A percentile compares a stretch with the other conserved stretches of the same genome.
Evolutionary conservation across 139 green algal genomes (phyloP).

Genomic region (Chlamydomonas urium): DNA sequence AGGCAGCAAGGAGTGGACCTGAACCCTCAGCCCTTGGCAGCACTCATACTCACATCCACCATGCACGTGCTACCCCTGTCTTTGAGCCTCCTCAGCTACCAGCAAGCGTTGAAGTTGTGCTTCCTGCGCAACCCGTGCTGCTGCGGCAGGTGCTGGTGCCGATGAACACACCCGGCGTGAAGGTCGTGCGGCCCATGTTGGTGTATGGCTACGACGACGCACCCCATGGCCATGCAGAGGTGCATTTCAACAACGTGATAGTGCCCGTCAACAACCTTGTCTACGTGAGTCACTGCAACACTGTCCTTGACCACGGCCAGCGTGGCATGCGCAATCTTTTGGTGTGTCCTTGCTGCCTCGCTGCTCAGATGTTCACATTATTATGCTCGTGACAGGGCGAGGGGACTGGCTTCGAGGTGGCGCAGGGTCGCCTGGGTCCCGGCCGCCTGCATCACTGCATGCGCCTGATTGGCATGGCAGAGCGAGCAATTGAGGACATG

Average conservation of each 20-base stretch:
- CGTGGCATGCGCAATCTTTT: too few species aligned
- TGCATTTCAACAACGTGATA: conserved; percentile 19
- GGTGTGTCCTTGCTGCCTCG: too few species aligned
- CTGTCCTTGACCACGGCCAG: too few species aligned
- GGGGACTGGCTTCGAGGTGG: conserved; percentile 96
- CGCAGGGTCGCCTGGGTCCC: conserved; percentile 90
- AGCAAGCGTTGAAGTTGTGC: too few species aligned
- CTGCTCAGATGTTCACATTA: too few species aligned
- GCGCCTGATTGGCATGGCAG: conserved; percentile 82
- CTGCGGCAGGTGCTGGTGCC: conserved; percentile 64
- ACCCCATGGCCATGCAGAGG: conserved; percentile 84
- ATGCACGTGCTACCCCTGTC: too few species aligned
- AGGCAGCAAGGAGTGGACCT: too few species aligned
- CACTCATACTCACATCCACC: too few species aligned
- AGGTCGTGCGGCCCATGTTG: conserved; percentile 50
- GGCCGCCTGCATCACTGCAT: conserved; percentile 99
- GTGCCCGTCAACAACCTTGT: conserved; percentile 21
- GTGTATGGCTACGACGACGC: conserved; percentile 94
- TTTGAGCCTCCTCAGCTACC: too few species aligned
- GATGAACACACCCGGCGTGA: conserved; percentile 75
- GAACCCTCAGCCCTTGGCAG: neutral
- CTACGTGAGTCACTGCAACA: too few species aligned
- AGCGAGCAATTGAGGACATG: conserved; percentile 75
- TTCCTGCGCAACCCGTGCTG: too few species aligned
- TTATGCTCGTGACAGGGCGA: too few species aligned